These are phyloP conservation scores for Penicillium pulvis DNA, from an alignment of 495 filamentous ascomycete genomes.

Conservation along the genomic window DNA sequence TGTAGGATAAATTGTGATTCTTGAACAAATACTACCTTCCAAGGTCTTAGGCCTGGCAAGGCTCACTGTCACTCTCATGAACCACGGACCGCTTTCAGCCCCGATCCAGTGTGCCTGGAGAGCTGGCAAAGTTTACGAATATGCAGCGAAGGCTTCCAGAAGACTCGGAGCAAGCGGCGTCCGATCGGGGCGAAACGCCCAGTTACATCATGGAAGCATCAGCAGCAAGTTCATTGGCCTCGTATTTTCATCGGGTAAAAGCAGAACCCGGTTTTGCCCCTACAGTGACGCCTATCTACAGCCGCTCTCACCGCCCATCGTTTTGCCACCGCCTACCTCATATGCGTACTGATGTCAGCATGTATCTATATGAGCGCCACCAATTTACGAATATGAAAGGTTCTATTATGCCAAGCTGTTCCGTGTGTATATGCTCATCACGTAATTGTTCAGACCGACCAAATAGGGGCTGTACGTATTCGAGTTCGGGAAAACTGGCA, in stretches of 20 bases:
- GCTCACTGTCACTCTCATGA: not conserved
- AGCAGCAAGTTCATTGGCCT: not conserved
- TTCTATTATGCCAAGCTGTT: too few relatives aligned
- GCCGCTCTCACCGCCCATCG: too few relatives aligned
- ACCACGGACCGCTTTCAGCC: not conserved
- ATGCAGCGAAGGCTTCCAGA: constrained; percentile 34
- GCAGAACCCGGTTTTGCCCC: not conserved
- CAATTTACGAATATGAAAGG: too few relatives aligned
- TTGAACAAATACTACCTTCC: not conserved
- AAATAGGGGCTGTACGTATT: too few relatives aligned
- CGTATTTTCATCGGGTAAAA: not conserved
- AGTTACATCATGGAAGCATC: constrained; percentile 3
- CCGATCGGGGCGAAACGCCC: not conserved
- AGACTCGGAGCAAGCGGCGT: not conserved
- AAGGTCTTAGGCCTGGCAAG: not conserved
- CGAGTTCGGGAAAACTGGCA: too few relatives aligned
- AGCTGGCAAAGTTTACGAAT: not conserved
- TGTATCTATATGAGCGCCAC: too few relatives aligned
- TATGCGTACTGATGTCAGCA: too few relatives aligned
- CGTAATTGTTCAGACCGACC: too few relatives aligned
- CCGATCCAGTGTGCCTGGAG: not conserved
- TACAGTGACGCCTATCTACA: not conserved
- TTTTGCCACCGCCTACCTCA: too few relatives aligned
- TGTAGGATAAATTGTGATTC: too few relatives aligned
- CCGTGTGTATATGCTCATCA: too few relatives aligned